These are phyloP conservation scores for Monosporascus sp. DNA, from an alignment of 2,329 filamentous ascomycete species.

Conservation along the genomic window DNA sequence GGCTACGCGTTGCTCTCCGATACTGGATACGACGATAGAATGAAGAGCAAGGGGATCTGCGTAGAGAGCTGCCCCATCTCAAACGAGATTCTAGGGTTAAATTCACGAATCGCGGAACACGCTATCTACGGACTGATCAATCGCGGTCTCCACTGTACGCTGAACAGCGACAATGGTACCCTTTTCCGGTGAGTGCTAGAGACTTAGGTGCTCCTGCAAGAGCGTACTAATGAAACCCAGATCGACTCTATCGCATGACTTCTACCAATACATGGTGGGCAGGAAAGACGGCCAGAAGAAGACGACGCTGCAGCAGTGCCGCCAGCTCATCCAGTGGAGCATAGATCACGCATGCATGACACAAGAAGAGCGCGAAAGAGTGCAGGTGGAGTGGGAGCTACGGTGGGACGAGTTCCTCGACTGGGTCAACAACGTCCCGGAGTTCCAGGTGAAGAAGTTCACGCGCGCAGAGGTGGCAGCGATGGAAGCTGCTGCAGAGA, in stretches of 20 bases:
- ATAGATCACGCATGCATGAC: conserved; percentile 54
- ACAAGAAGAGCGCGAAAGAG: conserved; percentile 31
- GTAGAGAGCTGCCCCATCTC: conserved; percentile 75
- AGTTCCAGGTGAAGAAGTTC: conserved; percentile 4
- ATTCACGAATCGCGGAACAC: conserved; percentile 59
- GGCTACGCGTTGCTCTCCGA: conserved; percentile 63
- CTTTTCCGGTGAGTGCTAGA: conserved; percentile 53
- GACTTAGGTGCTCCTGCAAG: not conserved
- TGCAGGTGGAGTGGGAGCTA: conserved; percentile 41
- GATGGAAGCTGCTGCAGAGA: not conserved
- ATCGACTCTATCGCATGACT: conserved; percentile 68
- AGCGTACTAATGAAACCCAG: conserved; percentile 31
- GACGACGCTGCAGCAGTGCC: conserved; percentile 67
- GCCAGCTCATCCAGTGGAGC: conserved; percentile 61
- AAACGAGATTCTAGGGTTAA: conserved; percentile 69
- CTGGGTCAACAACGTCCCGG: conserved; percentile 36
- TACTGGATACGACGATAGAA: conserved; percentile 60
- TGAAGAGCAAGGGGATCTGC: conserved; percentile 59
- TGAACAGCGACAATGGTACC: conserved; percentile 71
- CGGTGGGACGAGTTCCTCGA: conserved; percentile 56
- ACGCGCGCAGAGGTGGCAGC: conserved; percentile 1
- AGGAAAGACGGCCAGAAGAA: conserved; percentile 58
- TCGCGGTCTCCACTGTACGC: conserved; percentile 67
- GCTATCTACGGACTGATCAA: conserved; percentile 63
- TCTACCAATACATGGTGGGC: conserved; percentile 71